Evolutionary conservation across 495 filamentous ascomycete genomes (phyloP), one percentile per base, ranked within the genome.

Genomic region (Aspergillus leporis): DNA sequence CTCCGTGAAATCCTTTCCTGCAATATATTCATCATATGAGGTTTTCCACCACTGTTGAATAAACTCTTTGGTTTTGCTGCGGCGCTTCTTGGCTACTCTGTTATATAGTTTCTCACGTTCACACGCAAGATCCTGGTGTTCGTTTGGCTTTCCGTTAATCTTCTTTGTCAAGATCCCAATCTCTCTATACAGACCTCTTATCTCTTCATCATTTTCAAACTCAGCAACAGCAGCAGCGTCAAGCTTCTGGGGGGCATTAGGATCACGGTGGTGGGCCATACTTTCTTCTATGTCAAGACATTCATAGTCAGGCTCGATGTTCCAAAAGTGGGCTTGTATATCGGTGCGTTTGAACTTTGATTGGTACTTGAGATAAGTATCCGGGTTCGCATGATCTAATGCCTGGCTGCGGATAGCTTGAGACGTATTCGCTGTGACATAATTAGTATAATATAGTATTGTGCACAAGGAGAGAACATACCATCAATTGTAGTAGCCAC

Each of bases 281-380:
- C 56, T 59, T 25, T 58, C 30, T 41, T 58, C 47, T 18, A 58
- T 58, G 18, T 58, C 47, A 14, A 40, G 47, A 18, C 38, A 59
- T n/a, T 59, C 38, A 47, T 59, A 59, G 22, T 59, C 38, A 18
- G 49, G 49, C 34, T 59, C 49, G 14, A 59, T n/a, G 19, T 59
- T 32, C 19, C 18, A 59, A 23, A 45, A 59, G 5, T 14, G 16
- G 6, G 36, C 36, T 30, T 59, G 56, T 2, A 59, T 47, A 43
- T 58, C 55, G 0, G 9, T 2, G 1, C 18, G 21, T 30, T 58
- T 58, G 18, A 49, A 41, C 25, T 21, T 47, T 18, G 51, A 53
- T 28, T 60, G 51, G 19, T 60, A 60, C 21, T 60, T 54, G 0
- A 60, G 48, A 34, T 48, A 60, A 10, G 57, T 60, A 36, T 60